Base-by-base conservation (phyloP, 768 basidiomycete genomes). In the Leccinum aurantiacum region DNA sequence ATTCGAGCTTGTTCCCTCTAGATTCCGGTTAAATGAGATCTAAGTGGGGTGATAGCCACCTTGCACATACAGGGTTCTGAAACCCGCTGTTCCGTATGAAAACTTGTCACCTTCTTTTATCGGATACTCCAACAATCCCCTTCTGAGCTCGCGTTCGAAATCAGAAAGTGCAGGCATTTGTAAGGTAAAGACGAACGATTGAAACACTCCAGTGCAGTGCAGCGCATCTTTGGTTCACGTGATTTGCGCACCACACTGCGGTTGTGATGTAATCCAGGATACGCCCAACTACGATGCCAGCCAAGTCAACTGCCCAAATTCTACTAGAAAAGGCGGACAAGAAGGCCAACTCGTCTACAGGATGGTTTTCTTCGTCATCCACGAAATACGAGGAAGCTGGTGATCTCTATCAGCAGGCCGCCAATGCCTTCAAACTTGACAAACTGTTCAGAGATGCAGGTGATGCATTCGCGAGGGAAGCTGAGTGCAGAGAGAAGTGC, bases 371-470 rank as follows among this genome's bases (percentile, higher is more conserved):
- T 38, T 93, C 91, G 9, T 79, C 86, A 1, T 82, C 87, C 19
- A 79, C 89, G 60, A 97, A 95, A 75, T 96, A 79, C 67, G 96
- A 98, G 75, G 96, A 98, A 72, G 95, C 95, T 3, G 95, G 93
- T 52, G 96, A 98, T 76, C 82, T 98, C 19, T 98, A 90, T 75
- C 90, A 92, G 70, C 90, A 95, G 72, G 95, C 96, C 14, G 96
- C 93, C 56, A 98, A 97, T 75, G 79, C 88, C 24, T 97, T 90
- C 82, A 92, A 92, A 77, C 80, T 97, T 60, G 95, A 98, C 72
- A 94, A 95, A 73, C 79, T 84, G 59, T 98, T 93, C 80, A 90
- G 88, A 72, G 91, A 93, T 63, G 91, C 93, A 1, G 97, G 97
- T 3, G 91, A 95, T 75, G 86, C 91, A 14, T 96, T 95, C 71